Evolutionary conservation across 768 basidiomycete species (phyloP).

Genomic region (Rhodosporidiobolus odoratus): DNA sequence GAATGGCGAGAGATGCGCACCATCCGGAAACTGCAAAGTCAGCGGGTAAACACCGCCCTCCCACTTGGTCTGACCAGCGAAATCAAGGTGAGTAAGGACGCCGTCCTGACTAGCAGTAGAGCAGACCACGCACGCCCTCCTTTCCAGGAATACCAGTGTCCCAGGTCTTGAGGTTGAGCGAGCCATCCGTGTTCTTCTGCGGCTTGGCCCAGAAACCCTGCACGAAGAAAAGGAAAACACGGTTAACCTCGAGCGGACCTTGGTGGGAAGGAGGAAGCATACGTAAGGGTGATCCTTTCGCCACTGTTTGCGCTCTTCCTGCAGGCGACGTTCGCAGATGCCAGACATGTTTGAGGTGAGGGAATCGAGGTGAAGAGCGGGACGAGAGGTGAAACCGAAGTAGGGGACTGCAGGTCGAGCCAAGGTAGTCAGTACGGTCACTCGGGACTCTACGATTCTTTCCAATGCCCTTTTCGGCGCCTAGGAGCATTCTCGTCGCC

Average conservation of each 20-base stretch:
- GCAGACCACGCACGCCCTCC: slow-evolving; percentile 58
- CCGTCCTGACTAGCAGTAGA: neutral
- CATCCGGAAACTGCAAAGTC: slow-evolving; percentile 92
- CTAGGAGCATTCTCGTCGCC: neutral
- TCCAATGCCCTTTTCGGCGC: too few species aligned
- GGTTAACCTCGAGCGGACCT: neutral
- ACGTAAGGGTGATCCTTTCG: slow-evolving; percentile 98
- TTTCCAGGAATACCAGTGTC: slow-evolving; percentile 99
- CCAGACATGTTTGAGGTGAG: slow-evolving; percentile 61
- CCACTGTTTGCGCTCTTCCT: slow-evolving; percentile 99
- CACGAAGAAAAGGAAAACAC: neutral
- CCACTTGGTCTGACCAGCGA: slow-evolving; percentile 73
- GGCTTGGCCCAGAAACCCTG: slow-evolving; percentile 98
- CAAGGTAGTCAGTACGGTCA: neutral
- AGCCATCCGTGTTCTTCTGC: slow-evolving; percentile 78
- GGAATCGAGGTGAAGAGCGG: neutral
- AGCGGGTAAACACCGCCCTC: slow-evolving; percentile 94
- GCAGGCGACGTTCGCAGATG: slow-evolving; percentile 83
- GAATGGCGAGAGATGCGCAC: slow-evolving; percentile 51
- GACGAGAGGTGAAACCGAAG: too few species aligned
- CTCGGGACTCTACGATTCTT: neutral
- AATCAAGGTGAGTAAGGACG: neutral
- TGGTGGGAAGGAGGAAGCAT: slow-evolving; percentile 47
- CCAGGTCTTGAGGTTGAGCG: slow-evolving; percentile 96
- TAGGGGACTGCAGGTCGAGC: neutral